A percentile compares a stretch with the other conserved stretches of the same genome.
These are phyloP conservation scores for Cystofilobasidium macerans DNA, from an alignment of 768 basidiomycete genomes.

Conservation along the genomic window DNA sequence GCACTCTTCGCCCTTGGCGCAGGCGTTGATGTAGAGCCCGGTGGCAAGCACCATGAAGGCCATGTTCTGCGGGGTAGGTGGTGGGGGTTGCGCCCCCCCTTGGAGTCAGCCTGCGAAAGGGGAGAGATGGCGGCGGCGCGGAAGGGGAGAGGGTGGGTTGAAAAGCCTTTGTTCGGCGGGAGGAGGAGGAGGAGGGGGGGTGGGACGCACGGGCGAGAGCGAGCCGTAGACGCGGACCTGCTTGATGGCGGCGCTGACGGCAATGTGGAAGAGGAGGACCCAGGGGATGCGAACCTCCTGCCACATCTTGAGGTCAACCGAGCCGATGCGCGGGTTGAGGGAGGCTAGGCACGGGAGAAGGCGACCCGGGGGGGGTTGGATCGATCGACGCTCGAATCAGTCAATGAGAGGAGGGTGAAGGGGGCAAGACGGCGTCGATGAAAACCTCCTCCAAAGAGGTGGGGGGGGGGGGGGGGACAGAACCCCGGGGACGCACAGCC, in stretches of 20 bases:
- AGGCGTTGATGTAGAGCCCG: conserved; percentile 92
- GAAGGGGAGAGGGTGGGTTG: too few species aligned
- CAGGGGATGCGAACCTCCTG: conserved; percentile 69
- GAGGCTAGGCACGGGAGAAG: conserved; percentile 49
- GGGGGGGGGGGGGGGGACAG: too few species aligned
- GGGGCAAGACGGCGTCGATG: too few species aligned
- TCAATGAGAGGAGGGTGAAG: too few species aligned
- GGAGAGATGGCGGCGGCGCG: too few species aligned
- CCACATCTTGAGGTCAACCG: conserved; percentile 66
- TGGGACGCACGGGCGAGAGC: conserved; percentile 66
- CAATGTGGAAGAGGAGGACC: conserved; percentile 87
- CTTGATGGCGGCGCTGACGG: conserved; percentile 85
- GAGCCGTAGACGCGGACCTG: conserved; percentile 88
- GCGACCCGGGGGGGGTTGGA: too few species aligned
- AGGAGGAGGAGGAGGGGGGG: too few species aligned
- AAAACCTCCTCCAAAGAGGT: too few species aligned
- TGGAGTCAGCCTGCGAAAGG: too few species aligned
- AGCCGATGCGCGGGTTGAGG: conserved; percentile 83
- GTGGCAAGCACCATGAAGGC: conserved; percentile 92
- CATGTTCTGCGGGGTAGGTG: conserved; percentile 89
- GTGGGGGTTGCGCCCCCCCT: too few species aligned
- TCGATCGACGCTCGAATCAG: too few species aligned
- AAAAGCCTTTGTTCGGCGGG: too few species aligned
- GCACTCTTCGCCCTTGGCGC: conserved; percentile 52
- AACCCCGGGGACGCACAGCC: conserved; percentile 18